Conservation (phyloP, 2,329 filamentous ascomycete species). For the Fusarium sp. region DNA sequence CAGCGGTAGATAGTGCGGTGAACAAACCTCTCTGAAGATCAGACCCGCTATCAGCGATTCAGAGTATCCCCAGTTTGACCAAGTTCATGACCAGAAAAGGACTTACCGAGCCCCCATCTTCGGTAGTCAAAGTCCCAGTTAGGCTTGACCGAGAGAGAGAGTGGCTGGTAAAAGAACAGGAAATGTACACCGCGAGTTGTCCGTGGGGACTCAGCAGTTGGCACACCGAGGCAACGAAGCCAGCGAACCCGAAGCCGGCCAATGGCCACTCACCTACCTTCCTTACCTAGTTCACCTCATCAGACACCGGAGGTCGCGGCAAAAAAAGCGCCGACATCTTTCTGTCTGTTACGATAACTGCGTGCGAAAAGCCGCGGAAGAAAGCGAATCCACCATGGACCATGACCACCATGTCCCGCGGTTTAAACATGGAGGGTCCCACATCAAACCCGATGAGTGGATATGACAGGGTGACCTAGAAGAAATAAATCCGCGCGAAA, state of each 20-base stretch:
- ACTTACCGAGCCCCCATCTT: constrained; percentile 23
- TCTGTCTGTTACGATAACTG: constrained; percentile 15
- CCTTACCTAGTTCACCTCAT: background rate
- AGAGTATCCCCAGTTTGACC: constrained; percentile 23
- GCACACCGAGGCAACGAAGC: constrained; percentile 42
- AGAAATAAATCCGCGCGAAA: constrained; percentile 17
- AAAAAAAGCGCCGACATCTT: constrained; percentile 33
- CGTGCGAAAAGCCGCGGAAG: constrained; percentile 29
- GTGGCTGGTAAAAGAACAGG: background rate
- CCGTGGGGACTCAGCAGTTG: constrained; percentile 34
- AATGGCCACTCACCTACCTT: constrained; percentile 7
- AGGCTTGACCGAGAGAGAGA: constrained; percentile 34
- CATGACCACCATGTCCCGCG: constrained; percentile 12
- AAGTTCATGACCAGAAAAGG: constrained; percentile 29
- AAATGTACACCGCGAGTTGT: constrained; percentile 37
- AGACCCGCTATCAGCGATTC: constrained; percentile 31
- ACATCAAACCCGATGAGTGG: constrained; percentile 46
- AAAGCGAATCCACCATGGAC: constrained; percentile 9
- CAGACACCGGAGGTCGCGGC: constrained; percentile 26
- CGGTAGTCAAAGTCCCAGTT: constrained; percentile 24
- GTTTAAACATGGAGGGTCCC: constrained; percentile 37
- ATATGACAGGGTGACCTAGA: constrained; percentile 18
- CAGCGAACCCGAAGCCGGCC: constrained; percentile 17
- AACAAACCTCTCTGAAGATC: constrained; percentile 18
- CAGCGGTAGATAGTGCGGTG: constrained; percentile 25